Percentiles rank a stretch among this genome's conserved stretches.
phyloP scores from a whole-genome alignment of 2,329 filamentous ascomycete species.

The Penicillium sp. region DNA sequence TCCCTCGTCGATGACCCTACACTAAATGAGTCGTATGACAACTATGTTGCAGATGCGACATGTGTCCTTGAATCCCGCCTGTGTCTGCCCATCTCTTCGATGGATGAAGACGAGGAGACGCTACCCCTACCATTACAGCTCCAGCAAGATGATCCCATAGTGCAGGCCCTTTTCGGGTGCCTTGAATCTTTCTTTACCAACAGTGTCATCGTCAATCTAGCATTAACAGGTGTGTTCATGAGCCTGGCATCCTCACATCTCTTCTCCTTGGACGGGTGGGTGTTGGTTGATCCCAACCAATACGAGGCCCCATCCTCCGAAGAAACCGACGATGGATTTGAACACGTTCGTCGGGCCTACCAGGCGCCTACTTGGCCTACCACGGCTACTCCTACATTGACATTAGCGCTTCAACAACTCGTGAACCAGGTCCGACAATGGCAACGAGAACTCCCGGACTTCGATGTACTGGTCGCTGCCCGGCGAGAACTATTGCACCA shows the following conservation, averaged over 20 bases:
- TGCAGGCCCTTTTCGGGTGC: conserved; percentile 55
- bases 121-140: conserved; percentile 66
- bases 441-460: conserved; percentile 65
- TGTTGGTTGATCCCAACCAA: conserved; percentile 69
- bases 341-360: conserved; percentile 32
- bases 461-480: conserved; percentile 69
- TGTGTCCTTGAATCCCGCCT: conserved; percentile 46
- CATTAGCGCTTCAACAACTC: conserved; percentile 60
- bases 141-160: conserved; percentile 61
- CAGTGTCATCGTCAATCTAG: conserved; percentile 85
- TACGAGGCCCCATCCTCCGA: conserved; percentile 43
- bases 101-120: conserved; percentile 44
- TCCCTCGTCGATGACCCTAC: conserved; percentile 40
- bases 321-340: conserved; percentile 34
- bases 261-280: conserved; percentile 86
- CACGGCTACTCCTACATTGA: conserved; percentile 49
- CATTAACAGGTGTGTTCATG: conserved; percentile 78
- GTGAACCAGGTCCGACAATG: conserved; percentile 63
- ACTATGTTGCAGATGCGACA: conserved; percentile 54
- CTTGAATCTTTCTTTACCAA: conserved; percentile 84
- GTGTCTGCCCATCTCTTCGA: conserved; percentile 31
- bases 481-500: conserved; percentile 46
- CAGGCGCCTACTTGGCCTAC: conserved; percentile 51
- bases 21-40: conserved; percentile 45
- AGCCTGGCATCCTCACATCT: conserved; percentile 82